Evolutionary conservation across 176 grass and related monocot species (phyloP), one percentile per base, ranked within the genome.

Genomic region (Oryza punctata): DNA sequence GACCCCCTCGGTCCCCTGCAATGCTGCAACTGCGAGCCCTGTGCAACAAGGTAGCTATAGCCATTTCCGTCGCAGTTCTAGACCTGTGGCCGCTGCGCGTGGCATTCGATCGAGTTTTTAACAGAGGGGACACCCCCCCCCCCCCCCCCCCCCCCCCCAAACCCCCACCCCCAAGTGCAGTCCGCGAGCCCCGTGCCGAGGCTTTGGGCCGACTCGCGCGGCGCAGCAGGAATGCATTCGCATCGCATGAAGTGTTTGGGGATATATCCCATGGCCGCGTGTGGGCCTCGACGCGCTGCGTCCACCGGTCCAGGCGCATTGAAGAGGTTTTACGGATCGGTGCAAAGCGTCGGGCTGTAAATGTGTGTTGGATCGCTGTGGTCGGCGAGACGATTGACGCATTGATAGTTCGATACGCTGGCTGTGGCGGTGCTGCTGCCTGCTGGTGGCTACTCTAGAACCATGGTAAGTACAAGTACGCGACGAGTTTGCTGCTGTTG

Each of bases 1-100:
- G 52, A 57, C 52, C 52, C 18, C 52, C 52, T 6, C 19, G 52
- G 57, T 61, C 21, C 57, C 8, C 57, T 61, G 21, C 57, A 61
- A 59, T 54, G 54, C 54, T 23, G 19, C 54, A 59, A 10, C 54
- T 61, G 57, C 21, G 19, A 59, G 19, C 54, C 18, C 40, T 41
- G 40, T 19, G 49, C 16, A 50, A 50, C 10, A 3, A 10, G 14
- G 47, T 50, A 50, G 18, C 16, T 59, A 59, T 59, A 59, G 54
- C 57, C 57, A 61, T 61, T 61, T 61, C 57, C 57, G 57, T n/a
- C 57, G 57, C 57, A 61, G 57, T 61, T 61, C 57, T 61, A 61
- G 57, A 61, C 57, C 57, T 61, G 57, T 19, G 21, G 21, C 19
- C 57, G 8, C 57, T 61, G 21, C 57, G 57, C 57, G 57, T 61